Evolutionary conservation across 78 protist genomes (phyloP), one percentile per base, ranked within the genome.

Genomic region (Dictyostelium firmibasis): DNA sequence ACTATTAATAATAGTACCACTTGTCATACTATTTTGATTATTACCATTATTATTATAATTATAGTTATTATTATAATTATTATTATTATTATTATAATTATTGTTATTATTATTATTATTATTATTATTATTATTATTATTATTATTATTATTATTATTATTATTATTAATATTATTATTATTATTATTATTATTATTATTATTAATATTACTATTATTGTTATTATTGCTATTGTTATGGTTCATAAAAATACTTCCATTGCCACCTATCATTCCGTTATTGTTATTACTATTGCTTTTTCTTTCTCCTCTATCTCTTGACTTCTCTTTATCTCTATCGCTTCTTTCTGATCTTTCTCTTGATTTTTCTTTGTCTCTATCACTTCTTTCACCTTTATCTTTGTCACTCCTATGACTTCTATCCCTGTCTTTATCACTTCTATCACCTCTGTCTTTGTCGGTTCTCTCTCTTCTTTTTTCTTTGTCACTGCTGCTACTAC

Each of bases 241-340:
- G 14, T 11, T 47, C 57, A 47, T 47, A 47, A 47, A 47, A 47
- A 47, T 47, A 1, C 57, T 16, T 47, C 57, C 57, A 47, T 16
- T 47, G 1, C 57, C 57, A 47, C 10, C 14, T 16, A 47, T 47
- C 57, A 47, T 70, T n/a, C 81, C 50, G 23, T 43, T 75, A 9
- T 53, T 36, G 18, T 43, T 75, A 75, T 53, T 75, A 8, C 50
- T 75, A 7, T 53, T 75, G 16, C 50, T 75, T 18, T 16, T 36
- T 75, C 81, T 75, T 18, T 75, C 81, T 14, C 33, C 64, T 85
- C 74, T 85, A 50, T 85, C 91, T 85, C 70, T 29, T 78, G 84
- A 78, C 50, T 25, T 43, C 57, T 85, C 64, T 85, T 79, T 75
- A 20, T 74, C 16, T 47, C 75, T 85, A 8, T 84, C 18, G 20